These are phyloP conservation scores for Candida tibetensis DNA, from an alignment of 805 yeast genomes.

Conservation along the genomic window DNA sequence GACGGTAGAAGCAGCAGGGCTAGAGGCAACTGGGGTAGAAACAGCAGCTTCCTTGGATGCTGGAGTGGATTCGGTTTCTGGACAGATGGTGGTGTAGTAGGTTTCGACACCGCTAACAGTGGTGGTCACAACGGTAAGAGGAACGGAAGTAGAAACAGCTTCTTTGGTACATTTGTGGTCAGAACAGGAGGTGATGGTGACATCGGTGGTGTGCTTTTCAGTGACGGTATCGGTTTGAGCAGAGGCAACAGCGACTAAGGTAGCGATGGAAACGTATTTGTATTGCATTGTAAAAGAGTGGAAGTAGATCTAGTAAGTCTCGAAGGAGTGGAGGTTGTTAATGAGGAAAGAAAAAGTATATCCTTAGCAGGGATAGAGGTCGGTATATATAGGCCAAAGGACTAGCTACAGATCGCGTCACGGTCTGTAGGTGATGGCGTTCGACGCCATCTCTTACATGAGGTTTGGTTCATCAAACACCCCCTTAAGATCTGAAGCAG, in stretches of 20 bases:
- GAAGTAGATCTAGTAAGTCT: background rate
- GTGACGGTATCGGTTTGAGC: conserved; percentile 17
- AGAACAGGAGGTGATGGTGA: conserved; percentile 27
- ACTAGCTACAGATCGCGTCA: background rate
- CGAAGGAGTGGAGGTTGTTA: background rate
- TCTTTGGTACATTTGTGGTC: conserved; percentile 19
- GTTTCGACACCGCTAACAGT: conserved; percentile 34
- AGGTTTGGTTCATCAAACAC: too few relatives aligned
- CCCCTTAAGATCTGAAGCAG: too few relatives aligned
- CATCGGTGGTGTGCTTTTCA: conserved; percentile 17
- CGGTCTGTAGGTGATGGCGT: too few relatives aligned
- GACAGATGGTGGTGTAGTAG: conserved; percentile 37
- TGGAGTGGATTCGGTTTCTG: conserved; percentile 20
- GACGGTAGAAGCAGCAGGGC: conserved; percentile 7
- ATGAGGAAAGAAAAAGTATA: background rate
- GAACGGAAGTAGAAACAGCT: conserved; percentile 7
- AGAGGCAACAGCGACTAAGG: conserved; percentile 18
- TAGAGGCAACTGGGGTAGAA: conserved; percentile 4
- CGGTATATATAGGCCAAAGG: background rate
- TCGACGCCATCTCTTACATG: too few relatives aligned
- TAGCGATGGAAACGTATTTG: conserved; percentile 21
- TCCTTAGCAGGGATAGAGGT: background rate
- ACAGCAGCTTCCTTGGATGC: conserved; percentile 10
- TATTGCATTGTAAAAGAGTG: conserved; percentile 20
- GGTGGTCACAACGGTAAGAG: conserved; percentile 24